These are phyloP conservation scores for Hura crepitans DNA, from an alignment of 441 rosid genomes.

Conservation along the genomic window DNA sequence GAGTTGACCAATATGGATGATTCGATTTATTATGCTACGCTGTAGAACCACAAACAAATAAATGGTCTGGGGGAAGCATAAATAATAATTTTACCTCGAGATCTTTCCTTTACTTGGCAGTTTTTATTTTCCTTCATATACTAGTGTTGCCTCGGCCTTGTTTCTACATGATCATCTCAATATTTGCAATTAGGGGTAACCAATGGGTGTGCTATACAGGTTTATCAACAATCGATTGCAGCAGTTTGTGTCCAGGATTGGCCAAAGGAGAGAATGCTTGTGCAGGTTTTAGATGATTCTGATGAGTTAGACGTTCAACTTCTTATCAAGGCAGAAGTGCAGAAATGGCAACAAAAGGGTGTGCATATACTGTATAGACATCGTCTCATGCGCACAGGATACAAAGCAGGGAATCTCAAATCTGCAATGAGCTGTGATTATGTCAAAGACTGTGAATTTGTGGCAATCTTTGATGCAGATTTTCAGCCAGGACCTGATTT, in stretches of 20 bases:
- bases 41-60: not conserved
- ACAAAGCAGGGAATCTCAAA: constrained; percentile 92
- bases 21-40: not conserved
- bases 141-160: not conserved
- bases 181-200: not conserved
- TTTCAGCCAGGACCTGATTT: constrained; percentile 88
- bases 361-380: constrained; percentile 72
- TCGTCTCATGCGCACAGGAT: constrained; percentile 87
- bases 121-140: not conserved
- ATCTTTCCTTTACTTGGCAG: not conserved
- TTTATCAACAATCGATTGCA: constrained; percentile 81
- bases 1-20: not conserved
- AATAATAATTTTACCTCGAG: not conserved
- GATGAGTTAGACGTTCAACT: constrained; percentile 71
- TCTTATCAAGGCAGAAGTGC: constrained; percentile 83
- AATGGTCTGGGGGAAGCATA: not conserved
- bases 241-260: constrained; percentile 82
- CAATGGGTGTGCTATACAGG: constrained; percentile 39
- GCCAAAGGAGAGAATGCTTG: constrained; percentile 90
- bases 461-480: constrained; percentile 90
- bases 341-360: constrained; percentile 92
- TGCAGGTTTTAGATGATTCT: constrained; percentile 88
- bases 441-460: constrained; percentile 81
- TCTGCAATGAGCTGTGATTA: constrained; percentile 90
- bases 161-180: not conserved